Base-by-base conservation (phyloP, 1,284 basidiomycete genomes). In the Melampsora larici-populina region DNA sequence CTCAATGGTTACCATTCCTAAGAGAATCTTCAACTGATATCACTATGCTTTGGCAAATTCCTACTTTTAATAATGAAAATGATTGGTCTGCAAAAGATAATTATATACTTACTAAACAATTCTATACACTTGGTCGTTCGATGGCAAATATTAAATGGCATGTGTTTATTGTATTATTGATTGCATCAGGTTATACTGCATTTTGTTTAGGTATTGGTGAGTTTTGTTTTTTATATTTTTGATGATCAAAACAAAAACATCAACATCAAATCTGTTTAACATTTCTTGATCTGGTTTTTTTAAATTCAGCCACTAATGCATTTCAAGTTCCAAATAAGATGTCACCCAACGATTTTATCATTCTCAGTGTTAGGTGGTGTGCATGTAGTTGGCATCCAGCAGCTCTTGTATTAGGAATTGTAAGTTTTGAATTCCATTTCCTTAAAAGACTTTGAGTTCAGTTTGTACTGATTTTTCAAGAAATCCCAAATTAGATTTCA, bases 301-400 rank as follows among this genome's bases (percentile, higher is more conserved):
- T 60, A 24, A 26, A 26, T 60, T 26, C 24, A 60, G 58, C 58
- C 13, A 31, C 24, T 13, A n/a, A 60, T n/a, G 11, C 29, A 60
- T 60, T 60, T 29, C 58, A 60, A 11, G 24, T 60, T 24, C 24
- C 24, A 8, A 9, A 60, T 15, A 60, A 31, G 24, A 24, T 60
- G 58, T 60, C 58, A 31, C 11, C 24, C 29, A 60, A 31, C 7
- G 58, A 60, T 15, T 24, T 60, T 60, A 31, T 60, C 1, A 60
- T 24, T 21, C 24, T 60, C 24, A 60, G 24, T n/a, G 24, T 31
- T 60, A 26, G 24, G 58, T 60, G 58, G 58, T 24, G 58, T 60
- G 24, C 24, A 13, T 60, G 58, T 29, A 60, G 58, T 60, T 60
- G 58, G 58, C 29, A 31, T 60, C 58, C 58, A 60, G 58, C 58